Conservation (phyloP, 192 early-diverging fungal genomes). For the Podila epicladia region DNA sequence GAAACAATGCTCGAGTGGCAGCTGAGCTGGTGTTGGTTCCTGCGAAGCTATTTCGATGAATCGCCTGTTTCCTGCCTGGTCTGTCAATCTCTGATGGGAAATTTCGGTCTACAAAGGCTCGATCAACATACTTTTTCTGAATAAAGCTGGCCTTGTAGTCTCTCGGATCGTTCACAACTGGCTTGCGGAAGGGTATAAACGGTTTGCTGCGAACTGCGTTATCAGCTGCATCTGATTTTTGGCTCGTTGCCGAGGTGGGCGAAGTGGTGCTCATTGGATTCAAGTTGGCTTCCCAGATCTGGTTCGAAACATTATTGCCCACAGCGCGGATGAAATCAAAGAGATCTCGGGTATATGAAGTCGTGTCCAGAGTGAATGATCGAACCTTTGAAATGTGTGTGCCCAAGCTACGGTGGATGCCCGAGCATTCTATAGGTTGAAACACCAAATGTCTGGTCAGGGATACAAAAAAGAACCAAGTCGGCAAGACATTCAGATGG, state of each 20-base stretch:
- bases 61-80: neutral
- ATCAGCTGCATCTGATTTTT: neutral
- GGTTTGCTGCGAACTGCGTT: neutral
- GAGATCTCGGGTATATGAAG: conserved; percentile 72
- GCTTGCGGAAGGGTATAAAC: conserved; percentile 39
- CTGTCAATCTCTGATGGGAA: neutral
- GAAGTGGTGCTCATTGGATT: neutral
- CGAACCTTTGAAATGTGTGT: conserved; percentile 80
- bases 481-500: neutral
- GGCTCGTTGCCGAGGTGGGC: neutral
- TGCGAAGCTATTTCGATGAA: neutral
- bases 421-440: conserved; percentile 67
- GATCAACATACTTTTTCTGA: conserved; percentile 64
- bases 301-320: conserved; percentile 71
- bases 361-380: conserved; percentile 72
- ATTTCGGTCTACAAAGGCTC: conserved; percentile 54
- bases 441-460: neutral
- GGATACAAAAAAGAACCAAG: neutral
- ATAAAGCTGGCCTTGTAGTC: conserved; percentile 67
- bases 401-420: conserved; percentile 74
- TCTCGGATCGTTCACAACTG: conserved; percentile 55
- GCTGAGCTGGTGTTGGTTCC: conserved; percentile 5
- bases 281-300: conserved; percentile 70
- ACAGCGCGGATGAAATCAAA: conserved; percentile 64
- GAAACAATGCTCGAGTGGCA: conserved; percentile 50